phyloP scores from a whole-genome alignment of 2,329 filamentous ascomycete species.

The Chaetomium sp. region DNA sequence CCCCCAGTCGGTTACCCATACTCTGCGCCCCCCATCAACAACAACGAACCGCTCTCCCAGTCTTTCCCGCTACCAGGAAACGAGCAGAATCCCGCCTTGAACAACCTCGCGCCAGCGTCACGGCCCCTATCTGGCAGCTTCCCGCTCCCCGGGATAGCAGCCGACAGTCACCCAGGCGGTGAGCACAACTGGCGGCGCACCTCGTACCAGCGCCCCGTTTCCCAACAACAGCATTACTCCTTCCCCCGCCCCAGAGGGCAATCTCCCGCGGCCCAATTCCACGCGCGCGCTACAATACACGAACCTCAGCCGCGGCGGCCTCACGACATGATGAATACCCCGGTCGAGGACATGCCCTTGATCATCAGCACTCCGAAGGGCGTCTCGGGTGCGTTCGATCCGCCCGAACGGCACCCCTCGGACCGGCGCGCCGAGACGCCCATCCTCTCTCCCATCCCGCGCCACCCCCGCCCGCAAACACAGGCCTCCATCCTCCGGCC shows the following conservation, averaged over 20 bases:
- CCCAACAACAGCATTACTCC: constrained; percentile 34
- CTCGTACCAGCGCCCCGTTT: constrained; percentile 31
- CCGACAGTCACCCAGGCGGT: constrained; percentile 41
- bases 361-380: constrained; percentile 64
- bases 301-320: constrained; percentile 31
- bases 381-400: constrained; percentile 56
- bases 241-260: constrained; percentile 17
- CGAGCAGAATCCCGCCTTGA: constrained; percentile 45
- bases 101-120: constrained; percentile 44
- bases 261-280: constrained; percentile 16
- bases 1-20: constrained; percentile 43
- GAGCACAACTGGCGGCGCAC: constrained; percentile 26
- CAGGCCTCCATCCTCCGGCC: constrained; percentile 46
- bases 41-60: constrained; percentile 41
- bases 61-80: constrained; percentile 44
- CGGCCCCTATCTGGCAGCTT: constrained; percentile 50
- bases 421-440: constrained; percentile 45
- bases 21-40: constrained; percentile 45
- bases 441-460: constrained; percentile 57
- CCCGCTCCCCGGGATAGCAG: constrained; percentile 46
- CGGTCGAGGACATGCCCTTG: constrained; percentile 54
- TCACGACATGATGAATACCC: constrained; percentile 35
- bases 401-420: constrained; percentile 43
- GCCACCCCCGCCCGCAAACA: constrained; percentile 49
- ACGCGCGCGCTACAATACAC: constrained; percentile 23